phyloP scores from a whole-genome alignment of 192 early-diverging fungal genomes.

The Backusella australiensis region DNA sequence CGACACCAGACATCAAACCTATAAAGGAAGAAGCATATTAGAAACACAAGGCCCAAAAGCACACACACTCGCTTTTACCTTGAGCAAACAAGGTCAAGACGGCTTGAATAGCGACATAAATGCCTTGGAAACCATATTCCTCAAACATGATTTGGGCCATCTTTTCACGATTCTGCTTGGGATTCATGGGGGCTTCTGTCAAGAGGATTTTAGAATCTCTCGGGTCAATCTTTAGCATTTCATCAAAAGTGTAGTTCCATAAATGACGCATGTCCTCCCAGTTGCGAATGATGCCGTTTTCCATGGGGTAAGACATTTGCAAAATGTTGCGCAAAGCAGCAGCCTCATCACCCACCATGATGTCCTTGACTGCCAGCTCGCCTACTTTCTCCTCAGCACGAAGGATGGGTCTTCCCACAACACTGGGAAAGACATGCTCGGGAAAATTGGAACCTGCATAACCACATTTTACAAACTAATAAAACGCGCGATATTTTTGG shows the following conservation, averaged over 20 bases:
- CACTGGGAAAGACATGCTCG: conserved; percentile 90
- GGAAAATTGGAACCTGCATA: conserved; percentile 97
- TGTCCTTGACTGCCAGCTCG: conserved; percentile 84
- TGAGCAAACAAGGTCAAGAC: conserved; percentile 98
- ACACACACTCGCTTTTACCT: conserved; percentile 51
- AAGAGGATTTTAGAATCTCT: conserved; percentile 89
- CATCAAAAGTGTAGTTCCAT: conserved; percentile 97
- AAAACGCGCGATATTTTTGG: neutral
- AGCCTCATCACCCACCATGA: conserved; percentile 98
- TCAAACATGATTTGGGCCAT: conserved; percentile 98
- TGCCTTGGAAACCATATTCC: conserved; percentile 89
- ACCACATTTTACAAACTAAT: conserved; percentile 96
- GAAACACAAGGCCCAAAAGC: neutral
- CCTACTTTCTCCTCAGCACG: conserved; percentile 89
- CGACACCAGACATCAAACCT: conserved; percentile 93
- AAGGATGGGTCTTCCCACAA: conserved; percentile 97
- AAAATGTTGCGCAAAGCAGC: conserved; percentile 82
- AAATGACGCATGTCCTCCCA: conserved; percentile 98
- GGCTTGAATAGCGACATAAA: conserved; percentile 96
- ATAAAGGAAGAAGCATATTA: neutral
- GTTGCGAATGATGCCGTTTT: conserved; percentile 96
- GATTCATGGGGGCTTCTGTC: conserved; percentile 97
- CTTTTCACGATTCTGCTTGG: conserved; percentile 84
- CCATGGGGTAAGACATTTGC: conserved; percentile 98
- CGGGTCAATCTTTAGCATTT: conserved; percentile 89